A percentile compares a stretch with the other conserved stretches of the same genome.
phyloP scores from a whole-genome alignment of 164 flowering plant species.

The Berberis vulgaris region DNA sequence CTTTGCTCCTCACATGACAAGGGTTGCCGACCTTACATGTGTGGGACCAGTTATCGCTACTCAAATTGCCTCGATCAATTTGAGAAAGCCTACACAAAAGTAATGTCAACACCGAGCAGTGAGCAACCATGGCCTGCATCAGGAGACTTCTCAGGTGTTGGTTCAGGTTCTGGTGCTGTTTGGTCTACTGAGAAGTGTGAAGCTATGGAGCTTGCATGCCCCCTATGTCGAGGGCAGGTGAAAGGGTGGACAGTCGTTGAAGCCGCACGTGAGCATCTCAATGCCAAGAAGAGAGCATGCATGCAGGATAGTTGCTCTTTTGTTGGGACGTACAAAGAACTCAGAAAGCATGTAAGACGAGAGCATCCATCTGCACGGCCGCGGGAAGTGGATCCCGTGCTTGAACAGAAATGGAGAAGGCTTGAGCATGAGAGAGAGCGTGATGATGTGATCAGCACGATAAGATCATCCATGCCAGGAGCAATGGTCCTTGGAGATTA shows the following conservation, averaged over 20 bases:
- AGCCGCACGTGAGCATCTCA: conserved; percentile 36
- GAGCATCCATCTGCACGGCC: conserved; percentile 39
- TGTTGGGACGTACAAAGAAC: conserved; percentile 30
- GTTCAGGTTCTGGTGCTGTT: conserved; percentile 1
- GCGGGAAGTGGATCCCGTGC: conserved; percentile 35
- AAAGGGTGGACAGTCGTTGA: conserved; percentile 48
- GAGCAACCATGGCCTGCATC: conserved; percentile 7
- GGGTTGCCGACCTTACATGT: conserved; percentile 77
- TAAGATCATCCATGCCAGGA: conserved; percentile 43
- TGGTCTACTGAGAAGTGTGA: conserved; percentile 20
- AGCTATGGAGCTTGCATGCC: conserved; percentile 35
- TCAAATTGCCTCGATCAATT: conserved; percentile 67
- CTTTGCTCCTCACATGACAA: conserved; percentile 68
- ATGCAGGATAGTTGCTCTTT: conserved; percentile 36
- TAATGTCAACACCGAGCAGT: conserved; percentile 8
- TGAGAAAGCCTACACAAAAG: conserved; percentile 41
- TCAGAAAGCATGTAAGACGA: conserved; percentile 31
- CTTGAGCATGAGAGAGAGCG: conserved; percentile 42
- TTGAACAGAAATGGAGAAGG: conserved; percentile 39
- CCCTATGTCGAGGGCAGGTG: conserved; percentile 45
- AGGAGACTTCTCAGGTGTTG: conserved; percentile 1
- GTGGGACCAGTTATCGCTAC: conserved; percentile 57
- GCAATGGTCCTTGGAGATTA: conserved; percentile 47
- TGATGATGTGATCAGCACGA: conserved; percentile 47
- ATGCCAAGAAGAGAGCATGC: conserved; percentile 34